Percentiles rank a stretch among this genome's conserved stretches.
phyloP scores from a whole-genome alignment of 495 filamentous ascomycete genomes.

The Podospora pseudocomata region DNA sequence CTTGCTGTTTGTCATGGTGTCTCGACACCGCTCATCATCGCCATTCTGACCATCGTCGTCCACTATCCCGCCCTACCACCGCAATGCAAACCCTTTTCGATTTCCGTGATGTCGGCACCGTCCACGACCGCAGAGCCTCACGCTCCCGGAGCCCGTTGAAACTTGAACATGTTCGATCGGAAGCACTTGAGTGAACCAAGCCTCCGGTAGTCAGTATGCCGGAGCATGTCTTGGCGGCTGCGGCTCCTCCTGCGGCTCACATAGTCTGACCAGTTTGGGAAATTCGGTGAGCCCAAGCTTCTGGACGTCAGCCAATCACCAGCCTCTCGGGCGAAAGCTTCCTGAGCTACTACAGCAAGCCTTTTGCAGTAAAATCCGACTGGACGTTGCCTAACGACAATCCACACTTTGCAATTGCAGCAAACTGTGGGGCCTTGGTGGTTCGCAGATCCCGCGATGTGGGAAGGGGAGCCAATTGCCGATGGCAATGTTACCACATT shows the following conservation, averaged over 20 bases:
- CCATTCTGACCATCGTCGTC: constrained; percentile 1
- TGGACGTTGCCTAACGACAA: constrained; percentile 5
- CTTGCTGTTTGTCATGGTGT: neutral
- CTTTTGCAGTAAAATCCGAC: neutral
- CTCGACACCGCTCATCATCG: neutral
- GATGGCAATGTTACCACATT: neutral
- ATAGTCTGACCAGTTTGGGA: neutral
- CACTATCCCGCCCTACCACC: neutral
- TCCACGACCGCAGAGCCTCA: neutral
- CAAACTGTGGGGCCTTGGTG: neutral
- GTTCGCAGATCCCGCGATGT: neutral
- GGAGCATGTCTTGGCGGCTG: neutral
- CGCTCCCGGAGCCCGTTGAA: neutral
- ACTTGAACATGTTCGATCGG: neutral
- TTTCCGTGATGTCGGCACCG: constrained; percentile 1
- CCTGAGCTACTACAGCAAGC: neutral
- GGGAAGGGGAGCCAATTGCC: neutral
- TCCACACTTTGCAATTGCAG: neutral
- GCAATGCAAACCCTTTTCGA: neutral
- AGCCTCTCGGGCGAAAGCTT: neutral
- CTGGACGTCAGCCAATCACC: neutral
- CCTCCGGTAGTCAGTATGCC: neutral
- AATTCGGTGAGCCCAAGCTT: neutral
- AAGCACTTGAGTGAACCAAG: neutral
- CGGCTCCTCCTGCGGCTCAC: neutral